Evolutionary conservation across 129 eudicot species (phyloP).

Genomic region (Saposhnikovia divaricata): DNA sequence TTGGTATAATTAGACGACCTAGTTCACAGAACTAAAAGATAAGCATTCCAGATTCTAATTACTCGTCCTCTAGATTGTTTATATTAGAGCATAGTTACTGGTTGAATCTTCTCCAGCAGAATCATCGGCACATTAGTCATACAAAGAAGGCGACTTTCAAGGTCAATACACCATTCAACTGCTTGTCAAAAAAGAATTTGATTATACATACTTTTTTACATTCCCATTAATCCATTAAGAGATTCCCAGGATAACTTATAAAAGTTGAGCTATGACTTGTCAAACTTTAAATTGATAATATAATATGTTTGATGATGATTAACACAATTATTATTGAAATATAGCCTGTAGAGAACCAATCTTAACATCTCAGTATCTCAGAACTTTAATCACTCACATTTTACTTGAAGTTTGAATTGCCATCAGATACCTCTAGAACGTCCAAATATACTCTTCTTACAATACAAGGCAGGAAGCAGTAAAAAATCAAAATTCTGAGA

Average conservation of each 20-base stretch:
- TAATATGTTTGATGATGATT: neutral
- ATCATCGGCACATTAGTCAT: neutral
- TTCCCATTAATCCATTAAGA: neutral
- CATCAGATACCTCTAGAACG: neutral
- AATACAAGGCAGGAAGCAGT: neutral
- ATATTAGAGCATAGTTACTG: neutral
- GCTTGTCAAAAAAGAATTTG: neutral
- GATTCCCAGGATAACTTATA: neutral
- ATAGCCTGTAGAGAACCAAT: neutral
- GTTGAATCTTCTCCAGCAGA: neutral
- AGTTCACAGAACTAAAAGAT: neutral
- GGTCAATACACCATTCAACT: neutral
- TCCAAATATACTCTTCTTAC: neutral
- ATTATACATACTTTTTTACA: neutral
- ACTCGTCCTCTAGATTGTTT: neutral
- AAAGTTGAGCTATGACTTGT: neutral
- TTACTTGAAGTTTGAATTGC: neutral
- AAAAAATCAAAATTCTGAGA: neutral
- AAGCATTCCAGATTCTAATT: constrained; percentile 1
- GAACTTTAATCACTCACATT: neutral
- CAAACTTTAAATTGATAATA: neutral
- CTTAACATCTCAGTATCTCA: neutral
- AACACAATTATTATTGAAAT: neutral
- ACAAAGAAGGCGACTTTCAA: neutral
- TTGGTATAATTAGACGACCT: neutral